Evolutionary conservation across 2,329 filamentous ascomycete genomes (phyloP), one percentile per base, ranked within the genome.

Genomic region (Cytospora leucostoma): DNA sequence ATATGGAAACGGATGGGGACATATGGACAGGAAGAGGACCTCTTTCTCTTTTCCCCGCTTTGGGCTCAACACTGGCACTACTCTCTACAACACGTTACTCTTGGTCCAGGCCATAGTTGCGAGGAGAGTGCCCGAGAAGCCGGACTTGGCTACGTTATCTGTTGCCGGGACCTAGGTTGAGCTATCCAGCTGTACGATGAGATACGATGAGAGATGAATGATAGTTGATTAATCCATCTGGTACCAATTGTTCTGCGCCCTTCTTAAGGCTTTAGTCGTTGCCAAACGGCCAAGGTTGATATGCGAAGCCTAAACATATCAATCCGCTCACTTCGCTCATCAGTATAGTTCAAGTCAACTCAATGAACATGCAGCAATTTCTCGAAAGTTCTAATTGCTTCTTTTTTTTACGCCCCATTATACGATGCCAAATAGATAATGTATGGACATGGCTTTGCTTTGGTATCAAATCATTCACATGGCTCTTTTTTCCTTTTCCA

Each of bases 111-210:
- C 59, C 13, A 6, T 35, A 37, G 59, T 49, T 44, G 57, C 44
- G 33, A 11, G 15, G 13, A 38, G 21, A 7, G 7, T 33, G 53
- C 40, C 33, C 13, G 38, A 55, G 38, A 32, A 44, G 27, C n/a
- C n/a, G n/a, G 59, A 55, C 38, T 55, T 61, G 33, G 59, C 33
- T 37, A 11, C n/a, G n/a, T n/a, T 13, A 37, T 49, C 27, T 51
- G 15, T 55, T 59, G 47, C 35, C 49, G 27, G 40, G 38, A 61
- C 47, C 51, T 61, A 61, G 58, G 58, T 55, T 61, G 19, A 49
- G 59, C 55, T 55, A 61, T 38, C 51, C 37, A 50, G 40, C 51
- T 55, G 51, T 49, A 37, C 53, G 51, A 15, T 50, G 27, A 49
- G 59, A 55, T 49, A 37, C 53, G 51, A 15, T 50, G 27, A 49